Conservation (phyloP, 2,329 filamentous ascomycete genomes). For the Neopestalotiopsis sp. region DNA sequence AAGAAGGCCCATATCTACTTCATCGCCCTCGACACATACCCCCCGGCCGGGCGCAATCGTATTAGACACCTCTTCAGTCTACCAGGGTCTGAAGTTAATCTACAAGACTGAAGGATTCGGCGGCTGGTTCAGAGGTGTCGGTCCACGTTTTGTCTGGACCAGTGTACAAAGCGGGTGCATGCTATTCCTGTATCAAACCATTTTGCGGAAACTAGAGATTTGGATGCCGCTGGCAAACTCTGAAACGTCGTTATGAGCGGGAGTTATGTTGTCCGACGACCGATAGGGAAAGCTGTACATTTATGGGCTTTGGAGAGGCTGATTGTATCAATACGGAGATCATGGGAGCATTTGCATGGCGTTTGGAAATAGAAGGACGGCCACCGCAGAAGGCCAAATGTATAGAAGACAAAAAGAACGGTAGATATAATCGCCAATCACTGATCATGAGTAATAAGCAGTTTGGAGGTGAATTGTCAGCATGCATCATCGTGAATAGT, state of each 20-base stretch:
- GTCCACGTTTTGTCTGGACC: slow-evolving; percentile 93
- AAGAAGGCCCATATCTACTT: slow-evolving; percentile 81
- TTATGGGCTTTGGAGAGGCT: slow-evolving; percentile 9
- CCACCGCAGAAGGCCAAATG: slow-evolving; percentile 13
- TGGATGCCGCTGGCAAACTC: slow-evolving; percentile 44
- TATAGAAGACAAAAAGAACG: slow-evolving; percentile 26
- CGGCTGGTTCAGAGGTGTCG: slow-evolving; percentile 94
- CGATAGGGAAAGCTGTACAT: not conserved
- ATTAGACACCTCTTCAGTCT: slow-evolving; percentile 87
- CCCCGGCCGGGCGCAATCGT: slow-evolving; percentile 78
- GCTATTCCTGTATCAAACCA: slow-evolving; percentile 91
- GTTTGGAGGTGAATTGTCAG: not conserved
- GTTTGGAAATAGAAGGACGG: slow-evolving; percentile 29
- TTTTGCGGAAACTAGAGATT: slow-evolving; percentile 77
- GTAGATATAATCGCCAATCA: slow-evolving; percentile 32
- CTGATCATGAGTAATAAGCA: not conserved
- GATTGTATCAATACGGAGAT: slow-evolving; percentile 30
- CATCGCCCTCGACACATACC: slow-evolving; percentile 83
- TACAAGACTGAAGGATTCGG: slow-evolving; percentile 87
- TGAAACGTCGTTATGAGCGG: slow-evolving; percentile 31
- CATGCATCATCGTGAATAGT: too few species aligned
- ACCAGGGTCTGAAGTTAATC: slow-evolving; percentile 83
- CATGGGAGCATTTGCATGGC: slow-evolving; percentile 36
- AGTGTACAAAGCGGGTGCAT: slow-evolving; percentile 97
- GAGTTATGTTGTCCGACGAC: not conserved